Base-by-base conservation (phyloP, 2,329 filamentous ascomycete species). In the Clarireedia monteithiana region DNA sequence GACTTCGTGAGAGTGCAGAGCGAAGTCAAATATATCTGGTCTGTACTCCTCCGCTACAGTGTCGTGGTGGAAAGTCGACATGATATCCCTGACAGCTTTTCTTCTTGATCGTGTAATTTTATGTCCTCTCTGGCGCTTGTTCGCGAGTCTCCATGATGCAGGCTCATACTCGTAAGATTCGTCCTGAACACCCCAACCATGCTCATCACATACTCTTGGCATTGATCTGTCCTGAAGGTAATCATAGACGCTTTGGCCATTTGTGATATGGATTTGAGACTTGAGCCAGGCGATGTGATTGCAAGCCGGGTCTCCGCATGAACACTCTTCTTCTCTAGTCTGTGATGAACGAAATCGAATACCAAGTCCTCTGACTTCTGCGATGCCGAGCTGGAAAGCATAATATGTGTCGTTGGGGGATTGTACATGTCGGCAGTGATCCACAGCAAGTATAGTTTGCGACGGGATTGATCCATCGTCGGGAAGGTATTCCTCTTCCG, bases 351-450 rank as follows among this genome's bases (percentile, higher is more conserved):
- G 58, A 48, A 68, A 64, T 15, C 64, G 62, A 27, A 68, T 56
- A 20, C 62, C 58, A 45, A 60, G 59, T 44, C 54, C 58, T 46
- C 64, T 39, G 3, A 67, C 60, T 17, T 66, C 55, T 7, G 66
- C 64, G 45, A 60, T 63, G 14, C 61, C 63, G 14, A 68, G 62
- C 47, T 67, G 65, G 42, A 68, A 68, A 42, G 65, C 64, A 55
- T 64, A 68, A 24, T 48, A 55, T 6, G 20, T n/a, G 17, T 50
- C 38, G 4, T 50, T 23, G 34, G 20, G 36, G 34, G 42, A 44
- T 55, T 44, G 39, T 17, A 55, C 47, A 23, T 38, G 27, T 27
- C 53, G 50, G 42, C 56, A 55, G 50, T 59, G 50, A 26, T 54
- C 64, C 58, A 46, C 64, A 60, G 52, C 66, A 64, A 58, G 64